Evolutionary conservation across 2,329 filamentous ascomycete genomes (phyloP).

Genomic region (Neofusicoccum parvum): DNA sequence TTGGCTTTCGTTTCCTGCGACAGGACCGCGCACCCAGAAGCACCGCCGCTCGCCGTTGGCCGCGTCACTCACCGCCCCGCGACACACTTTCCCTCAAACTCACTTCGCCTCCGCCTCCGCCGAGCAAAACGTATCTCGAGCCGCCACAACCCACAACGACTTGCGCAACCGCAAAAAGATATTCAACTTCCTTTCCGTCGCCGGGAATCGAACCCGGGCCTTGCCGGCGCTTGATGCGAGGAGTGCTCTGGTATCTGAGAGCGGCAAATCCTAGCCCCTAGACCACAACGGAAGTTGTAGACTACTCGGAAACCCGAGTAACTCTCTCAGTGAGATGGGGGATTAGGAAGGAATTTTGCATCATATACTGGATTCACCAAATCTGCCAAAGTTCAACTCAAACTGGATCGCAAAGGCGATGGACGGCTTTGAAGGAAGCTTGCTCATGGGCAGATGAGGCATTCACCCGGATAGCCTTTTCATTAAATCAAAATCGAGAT

Average conservation of each 20-base stretch:
- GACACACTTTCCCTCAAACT: too few species aligned
- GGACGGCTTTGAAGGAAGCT: too few species aligned
- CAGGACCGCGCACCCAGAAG: not conserved
- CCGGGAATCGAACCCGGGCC: not conserved
- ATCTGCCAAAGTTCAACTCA: too few species aligned
- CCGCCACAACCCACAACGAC: not conserved
- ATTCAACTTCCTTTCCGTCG: not conserved
- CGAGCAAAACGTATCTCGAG: not conserved
- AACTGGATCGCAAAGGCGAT: too few species aligned
- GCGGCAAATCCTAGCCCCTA: not conserved
- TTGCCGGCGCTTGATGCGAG: not conserved
- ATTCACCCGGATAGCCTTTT: too few species aligned
- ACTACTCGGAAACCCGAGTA: not conserved
- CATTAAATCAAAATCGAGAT: too few species aligned
- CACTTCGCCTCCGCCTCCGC: too few species aligned
- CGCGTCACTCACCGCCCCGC: not conserved
- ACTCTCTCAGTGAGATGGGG: not conserved
- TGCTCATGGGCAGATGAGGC: too few species aligned
- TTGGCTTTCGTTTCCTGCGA: not conserved
- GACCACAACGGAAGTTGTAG: not conserved
- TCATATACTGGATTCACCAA: too few species aligned
- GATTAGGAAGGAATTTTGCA: rapidly evolving
- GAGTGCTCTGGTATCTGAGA: not conserved
- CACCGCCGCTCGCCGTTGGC: not conserved
- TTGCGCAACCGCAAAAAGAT: not conserved